Evolutionary conservation across 1,284 basidiomycete species (phyloP), one percentile per base, ranked within the genome.

Genomic region (Moesziomyces antarcticus): DNA sequence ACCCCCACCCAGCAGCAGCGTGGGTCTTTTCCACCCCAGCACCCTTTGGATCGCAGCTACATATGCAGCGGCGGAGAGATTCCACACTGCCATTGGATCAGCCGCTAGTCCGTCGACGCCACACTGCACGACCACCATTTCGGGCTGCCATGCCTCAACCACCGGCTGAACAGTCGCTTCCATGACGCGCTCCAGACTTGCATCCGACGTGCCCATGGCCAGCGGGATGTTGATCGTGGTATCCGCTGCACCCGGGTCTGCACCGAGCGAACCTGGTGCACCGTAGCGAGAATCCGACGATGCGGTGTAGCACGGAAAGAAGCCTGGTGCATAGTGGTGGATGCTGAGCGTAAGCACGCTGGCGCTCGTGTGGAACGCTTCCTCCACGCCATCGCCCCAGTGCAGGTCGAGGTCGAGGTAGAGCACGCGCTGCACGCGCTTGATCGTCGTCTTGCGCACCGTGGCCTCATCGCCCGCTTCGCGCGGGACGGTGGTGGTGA

Each of bases 351-450:
- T 95, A 9, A 76, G 43, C 1, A 76, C 73, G 46, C 67, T 95
- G 84, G 40, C 35, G 42, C 66, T 46, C 42, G 61, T 9, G 77
- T 82, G 40, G 79, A 82, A 61, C 87, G 85, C 77, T 48, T 78
- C 77, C 48, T 76, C 67, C 35, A 95, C 93, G 0, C 90, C 94
- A 79, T 97, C 94, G 5, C 92, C 91, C 80, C 92, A 94, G 84
- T 97, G 95, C 2, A 97, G 86, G 83, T 97, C 94, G 16, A 97
- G 85, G 82, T 97, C 94, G 50, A 97, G 87, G 84, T 97, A 97
- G 47, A 77, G 37, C n/a, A 78, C 56, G 16, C 68, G 52, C 14
- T 75, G 62, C 10, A 70, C 33, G 24, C 74, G 54, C 30, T 73
- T 76, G 37, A 69, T 54, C 25, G 54, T 59, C 1, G 70, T 69